Evolutionary conservation across 2,329 filamentous ascomycete species (phyloP), one percentile per base, ranked within the genome.

Genomic region (Chrysoporthe deuterocubensis): DNA sequence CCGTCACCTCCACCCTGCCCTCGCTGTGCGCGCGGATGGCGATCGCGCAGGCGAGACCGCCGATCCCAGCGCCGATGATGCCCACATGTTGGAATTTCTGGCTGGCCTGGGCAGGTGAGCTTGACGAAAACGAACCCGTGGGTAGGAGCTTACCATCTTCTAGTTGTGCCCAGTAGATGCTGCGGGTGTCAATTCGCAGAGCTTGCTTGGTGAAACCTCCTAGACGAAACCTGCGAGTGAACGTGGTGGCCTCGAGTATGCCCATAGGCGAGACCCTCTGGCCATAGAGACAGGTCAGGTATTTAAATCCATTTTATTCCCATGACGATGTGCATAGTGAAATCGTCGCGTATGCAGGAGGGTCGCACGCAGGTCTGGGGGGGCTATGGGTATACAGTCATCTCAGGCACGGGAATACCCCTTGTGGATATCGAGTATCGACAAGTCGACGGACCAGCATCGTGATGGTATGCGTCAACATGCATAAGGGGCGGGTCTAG

Each of bases 1-100:
- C 78, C 0, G 78, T 81, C 2, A 83, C 78, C 16, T 73, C 71
- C 52, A 40, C 78, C 76, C 7, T 78, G 73, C 54, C 63, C 16
- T 48, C 8, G 54, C 43, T 59, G 43, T 65, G 63, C 18, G 46
- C 50, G 34, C 78, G 77, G 43, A 79, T 77, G 68, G 81, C 78
- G 64, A 82, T 81, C 9, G 80, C 77, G n/a, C 67, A 65, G 8
- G 69, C 65, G 4, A 71, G 61, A n/a, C 69, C 69, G 6, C 69
- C 69, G 6, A 65, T 46, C 37, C 63, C 63, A 34, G 63, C 63
- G 32, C 63, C 63, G 43, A 65, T 59, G 63, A 65, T 65, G 54
- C 63, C 63, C 4, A 65, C 54, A n/a, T 65, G 63, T 13, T 65
- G 43, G 32, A 65, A 26, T 1, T 26, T 6, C 4, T n/a, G 42